Evolutionary conservation across 1,284 basidiomycete species (phyloP), one percentile per base, ranked within the genome.

Genomic region (Phylloboletellus chloephorus): DNA sequence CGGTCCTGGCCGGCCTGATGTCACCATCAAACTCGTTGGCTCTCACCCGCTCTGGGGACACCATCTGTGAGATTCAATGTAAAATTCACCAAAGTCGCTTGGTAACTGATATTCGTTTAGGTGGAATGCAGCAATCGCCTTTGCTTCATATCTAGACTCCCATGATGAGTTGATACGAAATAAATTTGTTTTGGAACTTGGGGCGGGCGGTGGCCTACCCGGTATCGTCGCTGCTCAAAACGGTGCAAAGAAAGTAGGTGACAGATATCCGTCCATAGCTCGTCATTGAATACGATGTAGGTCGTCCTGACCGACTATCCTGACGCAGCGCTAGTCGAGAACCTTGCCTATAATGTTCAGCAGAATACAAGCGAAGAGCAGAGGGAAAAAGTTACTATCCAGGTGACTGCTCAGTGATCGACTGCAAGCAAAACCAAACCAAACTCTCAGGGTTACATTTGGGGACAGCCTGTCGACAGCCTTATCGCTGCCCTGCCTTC

Each of bases 271-370:
- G 1, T 2, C 15, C 2, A 19, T 7, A 8, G 5, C 21, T 41
- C 9, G 10, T 8, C 17, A 31, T 17, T 26, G 2, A 42, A 13
- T 5, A 9, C 8, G 13, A 6, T 20, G 16, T 44, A 87, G 80
- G 82, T 84, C 3, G 75, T 95, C 1, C 67, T 93, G 19, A 96
- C 95, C 0, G 95, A 98, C 63, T 98, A 97, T 63, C 93, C 94
- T 0, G 95, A 98, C 53, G 57, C 69, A 2, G 60, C 71, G 3
- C 71, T 98, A n/a, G 63, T 97, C 32, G 72, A 86, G 2, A 97
- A 96, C 57, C 71, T 98, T 31, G 54, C 64, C 10, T 63, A 73
- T 44, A 98, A 98, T 57, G 74, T 89, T 0, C 56, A 66, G 3
- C 51, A 60, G 20, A 94, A 94, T 54, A 47, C 83, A 3, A 48